Evolutionary conservation across 2,329 filamentous ascomycete species (phyloP), one percentile per base, ranked within the genome.

Genomic region (Cercospora brassicicola): DNA sequence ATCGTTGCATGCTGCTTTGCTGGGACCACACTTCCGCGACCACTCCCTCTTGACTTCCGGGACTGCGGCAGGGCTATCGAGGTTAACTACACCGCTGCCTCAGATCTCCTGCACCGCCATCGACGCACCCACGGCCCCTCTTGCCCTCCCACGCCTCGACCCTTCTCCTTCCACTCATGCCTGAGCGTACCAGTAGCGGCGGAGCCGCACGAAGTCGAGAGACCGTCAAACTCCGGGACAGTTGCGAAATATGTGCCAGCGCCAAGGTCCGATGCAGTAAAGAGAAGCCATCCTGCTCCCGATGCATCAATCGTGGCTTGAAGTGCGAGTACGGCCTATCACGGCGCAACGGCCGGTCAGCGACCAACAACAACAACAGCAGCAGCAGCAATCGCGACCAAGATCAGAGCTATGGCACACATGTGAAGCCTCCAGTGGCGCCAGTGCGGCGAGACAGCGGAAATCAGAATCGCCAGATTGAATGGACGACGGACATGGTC

Each of bases 201-300:
- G 36, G 33, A 13, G 10, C 59, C 20, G 59, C 20, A 33, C 51
- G 39, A 48, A 42, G 36, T 62, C 59, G 59, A 26, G 59, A 62
- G 23, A 48, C 59, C 15, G 59, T 62, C 48, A 64, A 64, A 31
- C 30, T 64, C 15, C 62, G 62, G 15, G 62, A 64, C 33, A 64
- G 62, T 31, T 64, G 62, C 33, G 62, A 64, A 13, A 64, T 39
- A 10, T 64, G 62, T 42, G 62, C 62, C 48, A 39, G 30, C 36
- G 62, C 62, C 28, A 64, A 64, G 62, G 62, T 64, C 48, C 18
- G 48, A 39, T 64, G 62, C 23, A 45, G 62, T 30, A 64, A 64
- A 53, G 62, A 64, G 36, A 64, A 64, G 62, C 62, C 62, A 5
- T 36, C 62, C 4, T 64, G 62, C 26, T 57, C 33, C 18, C 62